These are phyloP conservation scores for Trichoderma atrobrunneum DNA, from an alignment of 2,329 filamentous ascomycete genomes.

Conservation along the genomic window DNA sequence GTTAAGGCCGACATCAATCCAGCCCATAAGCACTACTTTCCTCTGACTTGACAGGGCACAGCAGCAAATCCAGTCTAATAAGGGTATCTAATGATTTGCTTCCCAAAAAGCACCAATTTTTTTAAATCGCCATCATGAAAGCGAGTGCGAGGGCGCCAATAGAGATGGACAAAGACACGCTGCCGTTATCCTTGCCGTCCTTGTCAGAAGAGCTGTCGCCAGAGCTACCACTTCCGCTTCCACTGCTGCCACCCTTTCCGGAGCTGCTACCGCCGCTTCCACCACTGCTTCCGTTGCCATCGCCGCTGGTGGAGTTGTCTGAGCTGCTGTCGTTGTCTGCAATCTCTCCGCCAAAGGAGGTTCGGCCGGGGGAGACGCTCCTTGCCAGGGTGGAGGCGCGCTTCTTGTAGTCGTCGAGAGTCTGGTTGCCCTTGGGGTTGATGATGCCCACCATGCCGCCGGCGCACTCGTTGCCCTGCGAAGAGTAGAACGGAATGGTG, in stretches of 20 bases:
- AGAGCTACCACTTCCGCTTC: neutral
- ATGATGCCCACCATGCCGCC: conserved; percentile 41
- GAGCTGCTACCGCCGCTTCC: neutral
- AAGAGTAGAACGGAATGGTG: conserved; percentile 40
- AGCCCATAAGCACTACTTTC: neutral
- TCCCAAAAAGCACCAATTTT: neutral
- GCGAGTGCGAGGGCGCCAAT: conserved; percentile 4
- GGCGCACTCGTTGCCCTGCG: conserved; percentile 37
- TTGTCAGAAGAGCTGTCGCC: neutral
- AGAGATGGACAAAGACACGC: neutral
- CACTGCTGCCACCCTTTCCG: neutral
- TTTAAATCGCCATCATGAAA: conserved; percentile 8
- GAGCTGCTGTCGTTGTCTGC: conserved; percentile 20
- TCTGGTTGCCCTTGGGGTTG: conserved; percentile 33
- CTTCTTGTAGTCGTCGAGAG: conserved; percentile 33
- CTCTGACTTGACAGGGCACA: neutral
- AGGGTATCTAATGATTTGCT: neutral
- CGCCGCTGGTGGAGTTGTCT: neutral
- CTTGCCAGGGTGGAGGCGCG: conserved; percentile 29
- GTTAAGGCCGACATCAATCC: neutral
- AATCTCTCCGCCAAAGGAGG: conserved; percentile 32
- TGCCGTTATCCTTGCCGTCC: neutral
- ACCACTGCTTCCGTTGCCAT: neutral
- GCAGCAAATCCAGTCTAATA: neutral
- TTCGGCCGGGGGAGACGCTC: conserved; percentile 29